Evolutionary conservation across 148 eudicot genomes (phyloP), one percentile per base, ranked within the genome.

Genomic region (Fagopyrum homotropicum): DNA sequence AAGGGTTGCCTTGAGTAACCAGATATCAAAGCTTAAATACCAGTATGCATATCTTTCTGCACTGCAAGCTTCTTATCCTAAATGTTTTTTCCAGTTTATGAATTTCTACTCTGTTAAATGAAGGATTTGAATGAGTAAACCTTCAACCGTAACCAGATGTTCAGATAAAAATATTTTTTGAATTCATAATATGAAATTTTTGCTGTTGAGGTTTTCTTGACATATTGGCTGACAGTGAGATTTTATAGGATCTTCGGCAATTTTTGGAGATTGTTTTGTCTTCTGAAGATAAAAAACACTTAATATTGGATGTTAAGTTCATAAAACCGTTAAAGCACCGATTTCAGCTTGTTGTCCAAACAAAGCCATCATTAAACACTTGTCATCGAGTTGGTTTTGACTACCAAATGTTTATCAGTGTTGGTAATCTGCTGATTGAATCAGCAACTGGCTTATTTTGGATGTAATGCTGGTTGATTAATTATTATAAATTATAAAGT

Each of bases 21-120:
- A 95, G 86, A 96, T 90, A 52, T 89, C 97, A 74, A 92, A 92
- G 88, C 80, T 96, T 77, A 95, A 89, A 75, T 92, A 87, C 81
- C 99, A 92, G 99, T 96, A 92, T 72, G 98, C 88, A 69, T 40
- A 66, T 40, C 47, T 40, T 66, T 16, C n/a, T 66, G 17, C 71
- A 66, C 71, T 35, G 40, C 69, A 30, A 30, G 69, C 16, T 61
- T 66, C 46, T 14, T 40, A 35, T 35, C 5, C 46, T 66, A 35
- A 15, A 0, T 57, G n/a, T 35, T 66, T 30, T 35, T 35, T 66
- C 47, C 46, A 40, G 19, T 66, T 40, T 5, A 14, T 6, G 12
- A 40, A 1, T 66, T 66, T 64, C 45, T 14, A 64, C 11, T 22
- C 70, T 35, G 70, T 64, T 30, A 35, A 64, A 64, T 64, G 70